Evolutionary conservation across 116 monocot species (phyloP).

Genomic region (Dioscorea cayenensis): DNA sequence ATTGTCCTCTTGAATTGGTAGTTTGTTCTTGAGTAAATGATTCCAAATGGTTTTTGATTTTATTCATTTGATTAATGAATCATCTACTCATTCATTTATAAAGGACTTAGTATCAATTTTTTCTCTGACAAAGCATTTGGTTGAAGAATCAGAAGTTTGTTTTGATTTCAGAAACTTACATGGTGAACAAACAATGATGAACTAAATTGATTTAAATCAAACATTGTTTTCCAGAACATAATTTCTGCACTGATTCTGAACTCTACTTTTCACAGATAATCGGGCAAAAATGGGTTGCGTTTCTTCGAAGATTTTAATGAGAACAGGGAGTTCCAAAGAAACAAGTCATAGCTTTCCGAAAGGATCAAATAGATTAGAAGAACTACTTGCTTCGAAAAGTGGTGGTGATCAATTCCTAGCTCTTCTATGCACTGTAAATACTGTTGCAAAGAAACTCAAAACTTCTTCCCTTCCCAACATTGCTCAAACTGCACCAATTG

Average conservation of each 20-base stretch:
- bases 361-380: constrained; percentile 28
- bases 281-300: constrained; percentile 46
- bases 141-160: too few species aligned
- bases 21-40: too few species aligned
- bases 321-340: constrained; percentile 38
- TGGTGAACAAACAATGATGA: too few species aligned
- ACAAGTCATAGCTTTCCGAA: constrained; percentile 21
- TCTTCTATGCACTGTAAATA: constrained; percentile 32
- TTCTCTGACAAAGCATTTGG: too few species aligned
- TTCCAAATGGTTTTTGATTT: too few species aligned
- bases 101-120: too few species aligned
- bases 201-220: too few species aligned
- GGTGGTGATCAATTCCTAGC: constrained; percentile 34
- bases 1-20: not conserved
- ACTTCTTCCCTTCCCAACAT: not conserved
- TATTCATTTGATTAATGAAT: too few species aligned
- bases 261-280: not conserved
- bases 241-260: not conserved
- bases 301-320: constrained; percentile 44
- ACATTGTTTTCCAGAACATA: too few species aligned
- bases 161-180: too few species aligned
- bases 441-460: constrained; percentile 10
- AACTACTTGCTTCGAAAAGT: constrained; percentile 19
- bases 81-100: too few species aligned
- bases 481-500: too few species aligned